Evolutionary conservation across 2,329 filamentous ascomycete species (phyloP), one percentile per base, ranked within the genome.

Genomic region (Aspergillus sp.): DNA sequence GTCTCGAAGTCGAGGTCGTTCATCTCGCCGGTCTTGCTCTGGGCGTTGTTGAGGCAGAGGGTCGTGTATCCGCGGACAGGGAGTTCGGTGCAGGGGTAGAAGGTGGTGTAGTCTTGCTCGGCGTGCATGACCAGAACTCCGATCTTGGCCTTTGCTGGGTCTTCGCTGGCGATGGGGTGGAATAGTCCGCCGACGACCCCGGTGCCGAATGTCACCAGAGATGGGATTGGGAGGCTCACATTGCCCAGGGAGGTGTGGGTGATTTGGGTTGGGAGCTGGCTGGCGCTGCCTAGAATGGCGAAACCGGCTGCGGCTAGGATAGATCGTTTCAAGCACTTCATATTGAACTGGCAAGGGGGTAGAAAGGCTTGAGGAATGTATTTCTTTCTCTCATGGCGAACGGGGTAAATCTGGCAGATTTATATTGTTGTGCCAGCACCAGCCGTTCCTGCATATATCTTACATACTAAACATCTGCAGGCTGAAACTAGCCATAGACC

Each of bases 351-450:
- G 5, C 5, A 2, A 24, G 7, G 22, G 22, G 22, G 22, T 7
- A 24, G 7, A 24, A 0, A 24, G 22, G 0, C 22, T 7, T 0
- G 1, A 24, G 5, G 1, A 6, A 0, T 24, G 22, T 24, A 24
- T 24, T 0, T 24, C 22, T 24, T 24, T 24, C 22, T 30, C 26
- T 30, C 26, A 30, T 30, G 9, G 26, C 9, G 9, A 30, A 24
- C 5, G 26, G 26, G 3, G 9, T 9, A 30, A 9, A 11, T 11
- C 9, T 30, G 26, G 26, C 26, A 24, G 22, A 24, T n/a, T 24
- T 30, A 4, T 30, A 30, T 30, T 11, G 3, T 11, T 9, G 9
- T 4, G 4, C 5, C 24, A 24, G 24, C 24, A 24, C 11, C 9
- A 9, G 8, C 26, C 9, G 26, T 11, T 30, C 26, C 26, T 30